Conservation (phyloP, 2,329 filamentous ascomycete species). For the Pseudovirgaria hyperparasitica region DNA sequence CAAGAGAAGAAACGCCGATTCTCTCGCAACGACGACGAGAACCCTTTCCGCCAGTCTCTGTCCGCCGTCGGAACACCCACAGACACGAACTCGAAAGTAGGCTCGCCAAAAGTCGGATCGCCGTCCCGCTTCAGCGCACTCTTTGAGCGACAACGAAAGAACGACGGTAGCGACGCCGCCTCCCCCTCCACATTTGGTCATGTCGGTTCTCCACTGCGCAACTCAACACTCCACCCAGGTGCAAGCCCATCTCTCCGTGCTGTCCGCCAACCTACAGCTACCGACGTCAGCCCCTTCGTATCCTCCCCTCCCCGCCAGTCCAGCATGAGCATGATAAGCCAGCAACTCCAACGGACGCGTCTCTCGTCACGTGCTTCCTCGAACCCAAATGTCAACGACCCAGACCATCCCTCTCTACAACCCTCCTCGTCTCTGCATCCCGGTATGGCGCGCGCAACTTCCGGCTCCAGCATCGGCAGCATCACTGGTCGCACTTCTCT, state of each 20-base stretch:
- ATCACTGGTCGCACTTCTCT: slow-evolving; percentile 18
- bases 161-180: slow-evolving; percentile 30
- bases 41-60: slow-evolving; percentile 37
- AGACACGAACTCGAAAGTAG: slow-evolving; percentile 29
- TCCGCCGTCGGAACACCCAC: slow-evolving; percentile 37
- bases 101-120: slow-evolving; percentile 41
- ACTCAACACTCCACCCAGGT: slow-evolving; percentile 40
- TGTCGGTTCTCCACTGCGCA: slow-evolving; percentile 53
- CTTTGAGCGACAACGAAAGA: slow-evolving; percentile 40
- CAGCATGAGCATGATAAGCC: slow-evolving; percentile 49
- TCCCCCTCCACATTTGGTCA: slow-evolving; percentile 40
- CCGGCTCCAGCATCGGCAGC: slow-evolving; percentile 18
- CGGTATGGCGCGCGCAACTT: slow-evolving; percentile 44
- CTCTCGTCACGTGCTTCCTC: slow-evolving; percentile 21
- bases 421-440: slow-evolving; percentile 54
- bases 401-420: slow-evolving; percentile 11
- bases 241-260: slow-evolving; percentile 39
- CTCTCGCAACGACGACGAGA: slow-evolving; percentile 44
- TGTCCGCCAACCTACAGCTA: slow-evolving; percentile 33
- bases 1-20: slow-evolving; percentile 47
- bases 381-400: slow-evolving; percentile 8
- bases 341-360: slow-evolving; percentile 38
- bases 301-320: slow-evolving; percentile 43
- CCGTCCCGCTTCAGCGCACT: slow-evolving; percentile 50
- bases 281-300: slow-evolving; percentile 37